Evolutionary conservation across 176 grass and related monocot genomes (phyloP).

Genomic region (Oryza meyeriana): DNA sequence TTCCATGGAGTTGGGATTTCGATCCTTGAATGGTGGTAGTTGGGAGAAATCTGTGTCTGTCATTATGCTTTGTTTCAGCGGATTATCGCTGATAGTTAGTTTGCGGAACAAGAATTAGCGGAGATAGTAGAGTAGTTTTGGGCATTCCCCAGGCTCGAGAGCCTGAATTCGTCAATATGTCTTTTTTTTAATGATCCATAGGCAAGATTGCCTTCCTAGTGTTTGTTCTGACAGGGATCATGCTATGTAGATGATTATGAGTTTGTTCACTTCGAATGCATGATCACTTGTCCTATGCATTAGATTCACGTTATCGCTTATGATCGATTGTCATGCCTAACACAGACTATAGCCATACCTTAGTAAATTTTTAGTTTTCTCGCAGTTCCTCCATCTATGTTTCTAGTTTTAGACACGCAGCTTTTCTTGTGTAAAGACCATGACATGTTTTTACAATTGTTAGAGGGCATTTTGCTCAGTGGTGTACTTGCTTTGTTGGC

Average conservation of each 20-base stretch:
- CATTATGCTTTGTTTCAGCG: not conserved
- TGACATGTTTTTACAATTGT: constrained; percentile 12
- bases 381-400: not conserved
- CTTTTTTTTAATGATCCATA: not conserved
- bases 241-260: not conserved
- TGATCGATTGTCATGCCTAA: not conserved
- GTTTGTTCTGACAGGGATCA: not conserved
- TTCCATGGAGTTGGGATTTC: not conserved
- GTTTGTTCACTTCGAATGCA: not conserved
- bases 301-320: not conserved
- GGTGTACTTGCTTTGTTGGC: not conserved
- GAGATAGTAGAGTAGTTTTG: not conserved
- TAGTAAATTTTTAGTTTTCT: not conserved
- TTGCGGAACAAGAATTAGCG: not conserved
- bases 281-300: not conserved
- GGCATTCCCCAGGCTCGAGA: not conserved
- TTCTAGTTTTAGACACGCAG: not conserved
- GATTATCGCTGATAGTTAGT: not conserved
- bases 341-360: not conserved
- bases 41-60: not conserved
- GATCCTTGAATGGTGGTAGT: not conserved
- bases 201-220: not conserved
- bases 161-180: not conserved
- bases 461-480: not conserved
- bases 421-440: not conserved